Evolutionary conservation across 768 basidiomycete species (phyloP).

Genomic region (Leucocoprinus sp.): DNA sequence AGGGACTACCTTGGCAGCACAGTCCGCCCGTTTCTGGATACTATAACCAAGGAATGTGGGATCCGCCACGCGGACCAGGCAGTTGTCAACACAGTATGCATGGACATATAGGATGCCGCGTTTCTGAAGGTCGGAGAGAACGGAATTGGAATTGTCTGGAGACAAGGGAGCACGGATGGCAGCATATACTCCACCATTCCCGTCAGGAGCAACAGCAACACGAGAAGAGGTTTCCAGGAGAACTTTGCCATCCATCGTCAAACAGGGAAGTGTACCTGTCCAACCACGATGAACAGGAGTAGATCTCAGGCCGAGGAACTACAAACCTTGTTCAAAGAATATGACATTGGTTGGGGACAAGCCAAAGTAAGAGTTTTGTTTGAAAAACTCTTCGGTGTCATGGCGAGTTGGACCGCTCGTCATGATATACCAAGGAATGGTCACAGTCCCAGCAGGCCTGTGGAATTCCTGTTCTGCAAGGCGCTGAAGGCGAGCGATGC

Average conservation of each 20-base stretch:
- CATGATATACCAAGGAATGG: slow-evolving; percentile 98
- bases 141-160: slow-evolving; percentile 50
- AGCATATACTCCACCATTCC: slow-evolving; percentile 95
- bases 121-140: slow-evolving; percentile 72
- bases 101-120: slow-evolving; percentile 86
- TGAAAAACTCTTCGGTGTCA: slow-evolving; percentile 83
- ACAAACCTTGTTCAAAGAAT: slow-evolving; percentile 90
- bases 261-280: slow-evolving; percentile 88
- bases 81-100: slow-evolving; percentile 97
- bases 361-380: slow-evolving; percentile 71
- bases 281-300: slow-evolving; percentile 6
- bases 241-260: slow-evolving; percentile 91
- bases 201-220: slow-evolving; percentile 94
- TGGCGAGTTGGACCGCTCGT: slow-evolving; percentile 91
- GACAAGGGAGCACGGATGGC: slow-evolving; percentile 78
- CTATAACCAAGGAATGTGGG: slow-evolving; percentile 96
- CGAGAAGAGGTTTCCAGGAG: slow-evolving; percentile 71
- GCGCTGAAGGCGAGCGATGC: slow-evolving; percentile 77
- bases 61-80: slow-evolving; percentile 94
- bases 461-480: slow-evolving; percentile 53
- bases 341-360: slow-evolving; percentile 72
- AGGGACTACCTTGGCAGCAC: slow-evolving; percentile 94
- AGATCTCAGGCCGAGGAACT: slow-evolving; percentile 10
- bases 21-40: slow-evolving; percentile 81
- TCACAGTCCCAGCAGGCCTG: slow-evolving; percentile 51